phyloP scores from a whole-genome alignment of 805 yeast species.

The Schwanniomyces vanrijiae region DNA sequence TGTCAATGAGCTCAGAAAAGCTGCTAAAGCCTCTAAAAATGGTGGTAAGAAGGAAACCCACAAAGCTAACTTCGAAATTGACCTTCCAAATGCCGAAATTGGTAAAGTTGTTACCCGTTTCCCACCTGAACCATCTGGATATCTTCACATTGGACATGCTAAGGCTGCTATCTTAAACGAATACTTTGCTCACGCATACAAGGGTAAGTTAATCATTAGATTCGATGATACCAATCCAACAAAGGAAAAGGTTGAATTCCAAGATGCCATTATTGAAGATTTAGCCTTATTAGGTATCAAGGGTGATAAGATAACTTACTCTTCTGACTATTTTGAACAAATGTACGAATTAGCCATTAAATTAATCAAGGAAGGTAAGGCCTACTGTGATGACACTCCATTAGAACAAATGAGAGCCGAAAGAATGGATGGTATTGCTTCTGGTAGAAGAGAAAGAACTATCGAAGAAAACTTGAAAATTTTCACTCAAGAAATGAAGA shows the following conservation, averaged over 20 bases:
- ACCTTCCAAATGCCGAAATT: conserved; percentile 83
- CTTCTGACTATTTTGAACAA: conserved; percentile 89
- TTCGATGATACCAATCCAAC: conserved; percentile 98
- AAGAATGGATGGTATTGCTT: conserved; percentile 95
- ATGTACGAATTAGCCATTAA: conserved; percentile 87
- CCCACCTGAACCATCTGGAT: conserved; percentile 99
- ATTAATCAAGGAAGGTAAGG: conserved; percentile 92
- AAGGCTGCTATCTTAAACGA: conserved; percentile 97
- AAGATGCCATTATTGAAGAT: conserved; percentile 92
- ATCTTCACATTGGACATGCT: conserved; percentile 98
- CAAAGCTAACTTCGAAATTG: conserved; percentile 94
- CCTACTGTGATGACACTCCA: conserved; percentile 96
- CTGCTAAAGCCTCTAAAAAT: conserved; percentile 46
- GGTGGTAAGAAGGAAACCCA: conserved; percentile 81
- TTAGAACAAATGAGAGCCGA: conserved; percentile 96
- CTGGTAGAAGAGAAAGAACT: conserved; percentile 87
- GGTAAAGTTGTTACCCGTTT: conserved; percentile 98
- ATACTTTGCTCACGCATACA: conserved; percentile 92
- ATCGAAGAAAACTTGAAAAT: conserved; percentile 88
- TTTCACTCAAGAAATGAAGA: conserved; percentile 88
- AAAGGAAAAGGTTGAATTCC: conserved; percentile 93
- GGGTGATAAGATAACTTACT: conserved; percentile 84
- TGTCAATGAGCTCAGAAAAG: conserved; percentile 70
- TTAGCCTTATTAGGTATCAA: conserved; percentile 85
- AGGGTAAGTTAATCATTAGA: conserved; percentile 94